Conservation (phyloP, 306 rosid genomes). For the Inga oerstediana region DNA sequence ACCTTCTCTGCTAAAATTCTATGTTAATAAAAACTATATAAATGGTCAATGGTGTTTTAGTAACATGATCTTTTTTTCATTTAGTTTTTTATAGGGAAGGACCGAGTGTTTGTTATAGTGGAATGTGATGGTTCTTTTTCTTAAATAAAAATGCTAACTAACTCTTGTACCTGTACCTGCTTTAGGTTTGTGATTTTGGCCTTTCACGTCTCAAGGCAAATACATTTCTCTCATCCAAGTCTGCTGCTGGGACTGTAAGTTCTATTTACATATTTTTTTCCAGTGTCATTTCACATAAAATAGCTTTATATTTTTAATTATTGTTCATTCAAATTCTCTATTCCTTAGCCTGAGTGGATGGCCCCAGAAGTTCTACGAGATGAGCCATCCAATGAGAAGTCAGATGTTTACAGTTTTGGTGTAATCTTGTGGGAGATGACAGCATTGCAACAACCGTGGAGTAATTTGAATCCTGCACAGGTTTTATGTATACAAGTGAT, state of each 20-base stretch:
- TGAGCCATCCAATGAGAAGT: constrained; percentile 95
- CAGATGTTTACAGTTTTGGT: constrained; percentile 96
- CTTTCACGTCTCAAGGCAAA: constrained; percentile 95
- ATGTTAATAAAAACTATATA: constrained; percentile 7
- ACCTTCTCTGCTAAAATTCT: constrained; percentile 16
- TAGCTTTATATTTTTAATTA: neutral
- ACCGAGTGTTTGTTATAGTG: neutral
- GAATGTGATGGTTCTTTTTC: neutral
- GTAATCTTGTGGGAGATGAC: constrained; percentile 95
- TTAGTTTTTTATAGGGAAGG: neutral
- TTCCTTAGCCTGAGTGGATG: constrained; percentile 91
- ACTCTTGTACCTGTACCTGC: neutral
- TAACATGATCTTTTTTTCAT: neutral
- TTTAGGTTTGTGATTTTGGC: constrained; percentile 96
- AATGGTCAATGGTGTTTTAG: neutral
- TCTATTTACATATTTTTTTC: constrained; percentile 26
- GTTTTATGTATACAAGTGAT: constrained; percentile 45
- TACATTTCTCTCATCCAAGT: constrained; percentile 95
- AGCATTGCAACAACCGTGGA: constrained; percentile 94
- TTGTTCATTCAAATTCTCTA: constrained; percentile 23
- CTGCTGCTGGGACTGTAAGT: constrained; percentile 99
- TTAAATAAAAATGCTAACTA: neutral
- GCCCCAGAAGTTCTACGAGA: constrained; percentile 99
- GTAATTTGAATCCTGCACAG: constrained; percentile 93
- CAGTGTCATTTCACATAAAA: neutral